These are phyloP conservation scores for Zymoseptoria tritici DNA, from an alignment of 2,329 filamentous ascomycete genomes.

Conservation along the genomic window DNA sequence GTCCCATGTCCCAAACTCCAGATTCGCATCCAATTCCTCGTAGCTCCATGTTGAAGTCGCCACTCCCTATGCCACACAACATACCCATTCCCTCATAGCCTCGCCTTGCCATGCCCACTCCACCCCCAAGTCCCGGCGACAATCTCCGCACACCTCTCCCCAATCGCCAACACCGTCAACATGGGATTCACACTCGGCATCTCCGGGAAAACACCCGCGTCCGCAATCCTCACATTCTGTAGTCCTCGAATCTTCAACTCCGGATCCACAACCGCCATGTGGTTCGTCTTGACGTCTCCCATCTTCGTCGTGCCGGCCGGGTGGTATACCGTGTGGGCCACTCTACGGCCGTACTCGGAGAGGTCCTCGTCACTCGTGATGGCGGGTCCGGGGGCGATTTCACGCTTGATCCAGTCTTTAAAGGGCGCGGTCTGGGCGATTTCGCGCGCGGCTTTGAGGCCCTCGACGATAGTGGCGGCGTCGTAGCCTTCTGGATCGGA, in stretches of 20 bases:
- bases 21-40: not conserved
- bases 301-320: slow-evolving; percentile 86
- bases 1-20: not conserved
- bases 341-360: slow-evolving; percentile 71
- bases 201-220: slow-evolving; percentile 80
- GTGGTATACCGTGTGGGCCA: slow-evolving; percentile 84
- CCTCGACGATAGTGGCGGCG: slow-evolving; percentile 70
- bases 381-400: slow-evolving; percentile 69
- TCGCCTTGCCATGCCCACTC: slow-evolving; percentile 49
- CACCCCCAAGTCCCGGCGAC: slow-evolving; percentile 67
- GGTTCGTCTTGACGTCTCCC: slow-evolving; percentile 63
- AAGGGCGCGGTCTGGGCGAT: slow-evolving; percentile 70
- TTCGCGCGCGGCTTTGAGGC: slow-evolving; percentile 68
- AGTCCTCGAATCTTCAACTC: slow-evolving; percentile 65
- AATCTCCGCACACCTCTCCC: slow-evolving; percentile 77
- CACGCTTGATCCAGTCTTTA: slow-evolving; percentile 73
- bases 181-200: slow-evolving; percentile 86
- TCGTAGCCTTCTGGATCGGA: slow-evolving; percentile 81
- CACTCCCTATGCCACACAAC: not conserved
- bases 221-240: slow-evolving; percentile 68
- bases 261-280: slow-evolving; percentile 71
- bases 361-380: slow-evolving; percentile 72
- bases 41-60: not conserved
- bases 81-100: slow-evolving; percentile 33
- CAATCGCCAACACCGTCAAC: slow-evolving; percentile 78